Percentiles rank a stretch among this genome's conserved stretches.
Evolutionary conservation across 306 rosid species (phyloP).

Genomic region (Castanea mollissima): DNA sequence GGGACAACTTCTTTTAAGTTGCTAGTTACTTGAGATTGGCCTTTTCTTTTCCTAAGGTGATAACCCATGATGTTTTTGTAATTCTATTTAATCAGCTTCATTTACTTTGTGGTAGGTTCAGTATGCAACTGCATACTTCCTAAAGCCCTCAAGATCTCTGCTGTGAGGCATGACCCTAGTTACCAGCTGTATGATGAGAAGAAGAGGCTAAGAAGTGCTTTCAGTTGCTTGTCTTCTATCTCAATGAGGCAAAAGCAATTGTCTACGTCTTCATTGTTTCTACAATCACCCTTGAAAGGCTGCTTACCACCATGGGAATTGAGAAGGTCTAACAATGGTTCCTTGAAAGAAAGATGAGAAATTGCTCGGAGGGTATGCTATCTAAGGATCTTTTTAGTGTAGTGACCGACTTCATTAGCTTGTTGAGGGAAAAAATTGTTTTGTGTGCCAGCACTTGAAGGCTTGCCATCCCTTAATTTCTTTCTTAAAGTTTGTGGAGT

Average conservation of each 20-base stretch:
- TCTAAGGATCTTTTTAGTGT: slow-evolving; percentile 18
- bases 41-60: background rate
- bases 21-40: background rate
- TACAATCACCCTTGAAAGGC: slow-evolving; percentile 89
- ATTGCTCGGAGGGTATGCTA: slow-evolving; percentile 12
- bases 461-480: slow-evolving; percentile 14
- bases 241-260: slow-evolving; percentile 92
- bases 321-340: slow-evolving; percentile 69
- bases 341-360: slow-evolving; percentile 76
- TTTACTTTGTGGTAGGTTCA: slow-evolving; percentile 57
- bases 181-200: slow-evolving; percentile 62
- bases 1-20: background rate
- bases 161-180: slow-evolving; percentile 71
- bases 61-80: background rate
- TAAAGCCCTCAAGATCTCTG: slow-evolving; percentile 68
- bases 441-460: background rate
- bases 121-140: slow-evolving; percentile 89
- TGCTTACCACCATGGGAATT: slow-evolving; percentile 81
- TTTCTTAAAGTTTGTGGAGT: slow-evolving; percentile 6
- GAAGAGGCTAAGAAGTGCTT: slow-evolving; percentile 60
- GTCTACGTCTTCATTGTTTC: slow-evolving; percentile 75
- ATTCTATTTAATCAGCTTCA: background rate
- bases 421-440: slow-evolving; percentile 11
- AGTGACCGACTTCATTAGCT: slow-evolving; percentile 13
- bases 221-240: slow-evolving; percentile 79